Evolutionary conservation across 139 green algal genomes (phyloP).

Genomic region (Volvox reticuliferus): DNA sequence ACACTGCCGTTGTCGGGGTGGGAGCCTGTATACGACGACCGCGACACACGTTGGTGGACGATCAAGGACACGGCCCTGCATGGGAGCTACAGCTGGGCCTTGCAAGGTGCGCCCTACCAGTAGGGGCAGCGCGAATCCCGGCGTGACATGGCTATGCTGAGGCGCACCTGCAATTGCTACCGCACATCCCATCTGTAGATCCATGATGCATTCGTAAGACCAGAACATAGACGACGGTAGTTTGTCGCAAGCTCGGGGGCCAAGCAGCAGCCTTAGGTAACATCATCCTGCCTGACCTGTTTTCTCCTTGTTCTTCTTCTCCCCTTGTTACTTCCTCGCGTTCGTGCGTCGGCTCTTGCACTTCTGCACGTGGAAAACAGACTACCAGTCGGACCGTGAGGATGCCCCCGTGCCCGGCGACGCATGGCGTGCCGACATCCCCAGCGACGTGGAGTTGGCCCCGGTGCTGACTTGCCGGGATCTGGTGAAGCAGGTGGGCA

Average conservation of each 20-base stretch:
- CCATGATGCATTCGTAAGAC: too few species aligned
- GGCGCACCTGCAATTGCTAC: too few species aligned
- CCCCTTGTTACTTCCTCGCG: background rate
- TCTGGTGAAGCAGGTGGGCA: conserved; percentile 40
- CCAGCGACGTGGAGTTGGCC: conserved; percentile 26
- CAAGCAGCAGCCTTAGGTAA: too few species aligned
- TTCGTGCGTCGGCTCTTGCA: background rate
- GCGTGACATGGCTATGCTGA: too few species aligned
- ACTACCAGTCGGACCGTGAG: conserved; percentile 34
- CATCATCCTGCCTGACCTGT: too few species aligned
- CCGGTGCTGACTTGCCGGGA: conserved; percentile 33
- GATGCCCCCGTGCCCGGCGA: conserved; percentile 32
- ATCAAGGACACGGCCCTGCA: conserved; percentile 4
- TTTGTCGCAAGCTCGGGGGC: too few species aligned
- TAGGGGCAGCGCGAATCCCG: too few species aligned
- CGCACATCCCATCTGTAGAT: too few species aligned
- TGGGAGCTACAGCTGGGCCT: conserved; percentile 48
- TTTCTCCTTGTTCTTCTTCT: background rate
- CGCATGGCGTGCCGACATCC: conserved; percentile 26
- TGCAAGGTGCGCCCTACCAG: conserved; percentile 15
- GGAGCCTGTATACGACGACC: conserved; percentile 45
- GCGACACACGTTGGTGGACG: conserved; percentile 28
- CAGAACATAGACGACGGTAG: too few species aligned
- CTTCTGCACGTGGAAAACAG: background rate
- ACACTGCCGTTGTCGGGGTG: conserved; percentile 33